Evolutionary conservation across 208 protist species (phyloP).

Genomic region (Wallacemonas sp.): DNA sequence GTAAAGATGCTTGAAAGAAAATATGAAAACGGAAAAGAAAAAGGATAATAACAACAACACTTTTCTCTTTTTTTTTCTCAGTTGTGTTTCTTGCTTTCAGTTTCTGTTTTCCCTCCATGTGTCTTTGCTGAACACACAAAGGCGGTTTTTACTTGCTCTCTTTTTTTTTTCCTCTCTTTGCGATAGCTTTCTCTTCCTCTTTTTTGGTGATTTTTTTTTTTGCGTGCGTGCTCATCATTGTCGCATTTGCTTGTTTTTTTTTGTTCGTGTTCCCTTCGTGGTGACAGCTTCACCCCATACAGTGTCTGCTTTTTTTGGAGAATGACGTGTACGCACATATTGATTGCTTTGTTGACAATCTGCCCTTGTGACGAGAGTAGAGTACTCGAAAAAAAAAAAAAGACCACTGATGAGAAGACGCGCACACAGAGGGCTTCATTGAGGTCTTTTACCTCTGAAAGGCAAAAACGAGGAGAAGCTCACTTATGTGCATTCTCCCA

Average conservation of each 20-base stretch:
- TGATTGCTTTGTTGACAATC: too few species aligned
- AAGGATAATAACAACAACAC: neutral
- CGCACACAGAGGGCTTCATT: too few species aligned
- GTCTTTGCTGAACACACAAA: neutral
- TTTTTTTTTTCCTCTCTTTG: constrained; percentile 15
- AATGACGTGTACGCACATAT: too few species aligned
- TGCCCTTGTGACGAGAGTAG: too few species aligned
- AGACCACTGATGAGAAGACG: too few species aligned
- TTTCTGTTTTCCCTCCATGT: neutral
- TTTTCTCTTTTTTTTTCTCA: constrained; percentile 7
- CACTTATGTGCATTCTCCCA: too few species aligned
- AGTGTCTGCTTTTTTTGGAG: too few species aligned
- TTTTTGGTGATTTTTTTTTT: neutral
- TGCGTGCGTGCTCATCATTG: neutral
- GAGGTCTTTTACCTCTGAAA: too few species aligned
- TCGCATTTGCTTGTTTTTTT: neutral
- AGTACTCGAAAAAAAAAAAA: too few species aligned
- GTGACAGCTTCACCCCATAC: too few species aligned
- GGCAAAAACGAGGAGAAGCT: too few species aligned
- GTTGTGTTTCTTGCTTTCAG: neutral
- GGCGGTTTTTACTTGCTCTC: too few species aligned
- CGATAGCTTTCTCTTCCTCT: neutral
- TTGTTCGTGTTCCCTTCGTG: constrained; percentile 1
- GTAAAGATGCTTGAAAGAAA: neutral
- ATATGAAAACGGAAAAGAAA: neutral